Evolutionary conservation across 176 grass and related monocot genomes (phyloP), one percentile per base, ranked within the genome.

Genomic region (Bolboschoenus planiculmis): DNA sequence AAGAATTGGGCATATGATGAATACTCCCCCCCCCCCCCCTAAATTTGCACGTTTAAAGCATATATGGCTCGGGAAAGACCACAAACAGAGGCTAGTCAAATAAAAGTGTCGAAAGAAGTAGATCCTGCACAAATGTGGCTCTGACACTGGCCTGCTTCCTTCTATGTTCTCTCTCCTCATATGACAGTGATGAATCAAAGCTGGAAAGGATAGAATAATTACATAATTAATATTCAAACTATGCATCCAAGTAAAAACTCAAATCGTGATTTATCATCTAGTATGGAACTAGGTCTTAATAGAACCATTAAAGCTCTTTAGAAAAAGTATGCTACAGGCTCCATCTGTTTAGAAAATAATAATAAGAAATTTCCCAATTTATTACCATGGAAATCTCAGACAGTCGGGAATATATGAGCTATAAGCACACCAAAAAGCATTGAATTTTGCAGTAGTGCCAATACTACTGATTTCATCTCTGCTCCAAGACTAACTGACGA

Each of bases 121-220:
- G 44, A 57, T 90, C 87, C 87, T 93, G 93, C 75, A 93, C 87
- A 81, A 99, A 99, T 40, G 35, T 80, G 64, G 96, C 96, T 89
- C 90, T 93, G 48, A 88, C 80, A 4, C 84, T 84, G 48, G 85
- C 96, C 83, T 99, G 96, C 59, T 92, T 97, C 79, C 85, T 85
- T 77, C 81, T 97, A 35, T 89, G 95, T 59, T 99, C 96, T 90
- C 89, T 91, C 75, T 99, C 91, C 84, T 99, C 96, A 24, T 86
- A 78, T 81, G 92, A 90, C 56, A 93, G 85, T 57, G 93, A 90
- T 9, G 80, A 81, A 68, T 91, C 91, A 56, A 88, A 78, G 79
- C 96, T 99, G 87, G 14, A 60, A 58, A 67, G 14, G 50, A 87
- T 36, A 0, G 43, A 92, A 78, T 16, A 11, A 36, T 10, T 79